Evolutionary conservation across 129 eudicot species (phyloP), one percentile per base, ranked within the genome.

Genomic region (Lonicera japonica): DNA sequence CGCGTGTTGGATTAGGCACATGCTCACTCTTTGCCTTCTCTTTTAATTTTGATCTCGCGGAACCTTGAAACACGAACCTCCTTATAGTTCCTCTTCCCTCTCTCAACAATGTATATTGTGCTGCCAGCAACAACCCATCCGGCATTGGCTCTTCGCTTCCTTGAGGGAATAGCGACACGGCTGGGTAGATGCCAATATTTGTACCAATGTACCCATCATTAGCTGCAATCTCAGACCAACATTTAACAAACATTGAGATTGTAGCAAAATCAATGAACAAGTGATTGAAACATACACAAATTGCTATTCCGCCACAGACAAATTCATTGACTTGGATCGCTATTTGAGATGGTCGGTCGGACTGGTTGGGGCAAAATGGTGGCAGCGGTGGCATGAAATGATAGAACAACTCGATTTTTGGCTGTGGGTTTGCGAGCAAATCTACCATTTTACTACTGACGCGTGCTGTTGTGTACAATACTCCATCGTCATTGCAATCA

Each of bases 401-500:
- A 23, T 40, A 3, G 0, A 67, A 5, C 7, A 1, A 14, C 15
- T 57, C 56, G 19, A 22, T 10, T 22, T 8, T 24, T 10, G 63
- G 64, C 34, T 66, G 65, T 34, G 68, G 58, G n/a, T n/a, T n/a
- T 39, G 53, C 10, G 21, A 77, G 64, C 19, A 77, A 65, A 12
- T 20, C 19, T 3, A 70, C 16, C 14, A 77, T 22, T 38, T 7
- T 0, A 1, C 43, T 19, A 7, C 15, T 46, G 61, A 65, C 55
- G 7, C 43, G 52, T 48, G 77, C 34, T 3, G 46, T 50, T 5
- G 61, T 43, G 39, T 65, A 77, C 1, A 46, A 61, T 40, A 66
- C 54, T 0, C 82, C 82, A 16, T 71, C 41, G 58, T 77, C 82
- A 41, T 71, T 66, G 58, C 82, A 77, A 15, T 71, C 65, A 23